Evolutionary conservation across 768 basidiomycete genomes (phyloP), one percentile per base, ranked within the genome.

Genomic region (Russula brevipes): DNA sequence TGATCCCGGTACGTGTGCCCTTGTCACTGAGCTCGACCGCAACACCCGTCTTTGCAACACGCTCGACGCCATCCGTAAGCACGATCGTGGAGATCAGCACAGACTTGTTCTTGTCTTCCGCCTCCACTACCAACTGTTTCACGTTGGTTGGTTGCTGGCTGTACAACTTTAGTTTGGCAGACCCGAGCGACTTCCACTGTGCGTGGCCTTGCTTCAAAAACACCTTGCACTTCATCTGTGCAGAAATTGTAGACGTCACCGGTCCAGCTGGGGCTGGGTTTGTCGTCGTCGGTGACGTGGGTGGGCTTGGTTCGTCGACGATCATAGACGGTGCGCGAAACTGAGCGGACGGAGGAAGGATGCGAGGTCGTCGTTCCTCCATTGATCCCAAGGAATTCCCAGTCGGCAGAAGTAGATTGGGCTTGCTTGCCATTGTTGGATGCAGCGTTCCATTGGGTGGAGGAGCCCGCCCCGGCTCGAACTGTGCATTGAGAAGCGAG

Each of bases 11-110:
- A 63, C 96, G 83, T 54, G 83, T 74, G n/a, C 97, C 97, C 60
- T 86, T 81, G 77, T 95, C 91, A 74, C 91, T 94, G 56, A 99
- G 76, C 75, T 98, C 96, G 66, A 99, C 88, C 50, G 97, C 97
- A 45, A 99, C 88, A 14, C 97, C 97, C 2, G 96, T 98, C 77
- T 96, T 98, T 24, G 92, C 97, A n/a, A 99, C 96, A 51, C 96
- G 82, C 76, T 99, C 97, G 33, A 98, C 96, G 8, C 95, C 97
- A 73, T 98, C 95, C 5, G 88, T 92, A 56, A 98, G 78, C 36
- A 99, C 91, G 65, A 98, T 97, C 6, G 97, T 98, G 46, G 93
- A 96, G 66, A 99, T 94, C 46, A 98, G 74, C 68, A 93, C 79
- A 5, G 85, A 79, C 69, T 86, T 87, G 60, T 85, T 82, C 72